Evolutionary conservation across 176 grass and related monocot genomes (phyloP).

Genomic region (Phoenix roebelenii): DNA sequence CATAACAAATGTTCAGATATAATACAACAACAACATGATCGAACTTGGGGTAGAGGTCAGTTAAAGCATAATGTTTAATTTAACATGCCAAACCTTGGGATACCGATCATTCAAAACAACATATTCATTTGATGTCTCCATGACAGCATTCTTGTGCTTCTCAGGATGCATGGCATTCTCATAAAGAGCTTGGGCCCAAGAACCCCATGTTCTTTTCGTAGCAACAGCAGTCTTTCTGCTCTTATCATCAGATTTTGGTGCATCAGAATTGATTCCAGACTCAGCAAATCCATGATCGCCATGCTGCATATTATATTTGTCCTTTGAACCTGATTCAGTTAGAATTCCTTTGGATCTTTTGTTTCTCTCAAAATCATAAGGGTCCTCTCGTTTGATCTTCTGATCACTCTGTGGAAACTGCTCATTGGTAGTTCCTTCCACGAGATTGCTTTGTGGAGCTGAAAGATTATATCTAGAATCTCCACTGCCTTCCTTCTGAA

Average conservation of each 20-base stretch:
- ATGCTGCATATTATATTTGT: conserved; percentile 11
- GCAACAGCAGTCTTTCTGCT: conserved; percentile 22
- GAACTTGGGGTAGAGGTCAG: too few relatives aligned
- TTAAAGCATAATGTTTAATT: background rate
- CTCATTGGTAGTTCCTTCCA: background rate
- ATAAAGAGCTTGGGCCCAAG: conserved; percentile 78
- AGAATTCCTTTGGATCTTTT: conserved; percentile 57
- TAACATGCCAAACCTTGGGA: conserved; percentile 56
- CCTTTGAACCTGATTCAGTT: conserved; percentile 9
- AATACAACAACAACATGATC: too few relatives aligned
- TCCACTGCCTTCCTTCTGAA: conserved; percentile 13
- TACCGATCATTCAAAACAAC: conserved; percentile 69
- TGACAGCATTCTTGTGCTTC: conserved; percentile 61
- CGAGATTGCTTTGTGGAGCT: background rate
- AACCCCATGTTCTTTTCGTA: conserved; percentile 47
- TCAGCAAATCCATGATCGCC: background rate
- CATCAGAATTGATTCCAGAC: background rate
- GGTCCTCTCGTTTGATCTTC: conserved; percentile 38
- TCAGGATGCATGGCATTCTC: conserved; percentile 55
- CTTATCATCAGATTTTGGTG: conserved; percentile 7
- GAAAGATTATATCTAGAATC: background rate
- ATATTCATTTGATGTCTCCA: conserved; percentile 62
- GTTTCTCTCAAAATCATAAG: conserved; percentile 33
- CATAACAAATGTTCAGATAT: conserved; percentile 2
- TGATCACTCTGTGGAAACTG: conserved; percentile 20